phyloP scores from a whole-genome alignment of 2,329 filamentous ascomycete species.

The Xylariaceae sp. region DNA sequence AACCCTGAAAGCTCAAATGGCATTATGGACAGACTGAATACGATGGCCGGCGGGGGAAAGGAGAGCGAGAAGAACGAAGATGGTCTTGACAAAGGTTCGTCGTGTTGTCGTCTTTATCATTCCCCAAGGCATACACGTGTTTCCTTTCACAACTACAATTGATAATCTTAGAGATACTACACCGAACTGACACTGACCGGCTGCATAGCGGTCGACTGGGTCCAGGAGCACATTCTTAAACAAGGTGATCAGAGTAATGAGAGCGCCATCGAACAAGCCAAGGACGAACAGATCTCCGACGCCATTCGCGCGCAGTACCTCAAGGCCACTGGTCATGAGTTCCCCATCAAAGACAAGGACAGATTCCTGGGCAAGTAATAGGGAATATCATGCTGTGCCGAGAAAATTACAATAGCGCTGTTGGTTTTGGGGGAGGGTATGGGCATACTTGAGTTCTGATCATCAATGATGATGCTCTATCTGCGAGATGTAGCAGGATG shows the following conservation, averaged over 20 bases:
- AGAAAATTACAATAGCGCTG: too few relatives aligned
- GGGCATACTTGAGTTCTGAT: too few relatives aligned
- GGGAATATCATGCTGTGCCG: too few relatives aligned
- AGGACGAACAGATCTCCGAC: constrained; percentile 75
- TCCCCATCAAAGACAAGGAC: constrained; percentile 68
- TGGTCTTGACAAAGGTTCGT: constrained; percentile 70
- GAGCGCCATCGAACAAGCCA: constrained; percentile 72
- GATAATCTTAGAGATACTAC: too few relatives aligned
- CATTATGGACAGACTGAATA: constrained; percentile 67
- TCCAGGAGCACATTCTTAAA: constrained; percentile 72
- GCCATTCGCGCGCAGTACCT: constrained; percentile 71
- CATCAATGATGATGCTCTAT: too few relatives aligned
- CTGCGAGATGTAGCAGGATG: too few relatives aligned
- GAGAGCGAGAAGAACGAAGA: constrained; percentile 81
- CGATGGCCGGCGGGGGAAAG: constrained; percentile 65
- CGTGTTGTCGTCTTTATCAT: constrained; percentile 5
- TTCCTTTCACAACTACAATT: constrained; percentile 3
- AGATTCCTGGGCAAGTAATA: too few relatives aligned
- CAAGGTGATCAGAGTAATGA: constrained; percentile 70
- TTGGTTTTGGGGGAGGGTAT: too few relatives aligned
- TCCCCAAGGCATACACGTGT: not conserved
- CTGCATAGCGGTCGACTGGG: constrained; percentile 63
- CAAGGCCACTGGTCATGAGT: constrained; percentile 60
- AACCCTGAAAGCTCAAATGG: constrained; percentile 41
- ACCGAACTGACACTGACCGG: too few relatives aligned